Evolutionary conservation across 1,284 basidiomycete genomes (phyloP).

Genomic region (Cryptococcus sp.): DNA sequence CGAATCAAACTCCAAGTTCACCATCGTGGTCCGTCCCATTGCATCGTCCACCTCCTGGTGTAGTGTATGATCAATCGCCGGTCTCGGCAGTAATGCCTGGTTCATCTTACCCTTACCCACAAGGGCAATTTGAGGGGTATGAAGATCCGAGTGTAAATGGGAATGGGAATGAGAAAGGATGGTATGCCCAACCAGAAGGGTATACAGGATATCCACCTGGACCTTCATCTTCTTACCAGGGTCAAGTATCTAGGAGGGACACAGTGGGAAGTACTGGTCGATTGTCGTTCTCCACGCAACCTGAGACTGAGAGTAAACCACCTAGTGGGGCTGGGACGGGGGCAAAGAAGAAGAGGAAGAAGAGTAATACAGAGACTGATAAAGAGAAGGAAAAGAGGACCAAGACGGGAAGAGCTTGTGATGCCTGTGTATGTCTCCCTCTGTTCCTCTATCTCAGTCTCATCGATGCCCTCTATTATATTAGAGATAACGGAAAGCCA

Average conservation of each 20-base stretch:
- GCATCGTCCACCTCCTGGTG: neutral
- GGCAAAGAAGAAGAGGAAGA: neutral
- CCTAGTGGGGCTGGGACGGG: neutral
- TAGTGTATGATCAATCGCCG: neutral
- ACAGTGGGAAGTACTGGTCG: too few relatives aligned
- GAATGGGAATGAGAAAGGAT: too few relatives aligned
- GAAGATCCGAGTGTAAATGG: too few relatives aligned
- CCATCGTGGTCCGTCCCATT: neutral
- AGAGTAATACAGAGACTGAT: neutral
- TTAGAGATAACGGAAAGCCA: neutral
- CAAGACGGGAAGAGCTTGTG: constrained; percentile 48
- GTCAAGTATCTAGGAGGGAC: neutral
- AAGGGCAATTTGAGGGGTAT: neutral
- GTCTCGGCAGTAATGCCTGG: neutral
- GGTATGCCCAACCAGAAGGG: neutral
- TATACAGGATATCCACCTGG: neutral
- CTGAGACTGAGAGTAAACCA: too few relatives aligned
- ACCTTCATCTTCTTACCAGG: neutral
- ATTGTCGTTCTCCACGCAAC: too few relatives aligned
- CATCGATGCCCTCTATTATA: too few relatives aligned
- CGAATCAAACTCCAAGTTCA: neutral
- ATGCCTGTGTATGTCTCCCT: constrained; percentile 40
- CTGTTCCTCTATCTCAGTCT: neutral
- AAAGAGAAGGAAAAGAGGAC: constrained; percentile 39
- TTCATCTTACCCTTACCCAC: neutral